phyloP scores from a whole-genome alignment of 192 early-diverging fungal genomes.

The Backusella tuberculispora region DNA sequence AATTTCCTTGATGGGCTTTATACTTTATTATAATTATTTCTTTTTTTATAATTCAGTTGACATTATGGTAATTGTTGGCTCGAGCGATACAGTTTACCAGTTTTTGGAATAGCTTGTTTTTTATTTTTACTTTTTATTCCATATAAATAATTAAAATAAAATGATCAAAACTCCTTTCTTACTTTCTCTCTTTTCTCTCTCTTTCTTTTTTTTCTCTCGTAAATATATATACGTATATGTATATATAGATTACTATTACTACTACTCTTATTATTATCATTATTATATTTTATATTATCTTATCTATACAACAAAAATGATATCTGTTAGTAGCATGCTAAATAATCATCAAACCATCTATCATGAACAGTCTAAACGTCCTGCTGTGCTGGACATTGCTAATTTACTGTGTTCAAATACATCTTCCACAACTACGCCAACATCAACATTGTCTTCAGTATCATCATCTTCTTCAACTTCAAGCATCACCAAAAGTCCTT shows the following conservation, averaged over 20 bases:
- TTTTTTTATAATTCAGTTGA: conserved; percentile 2
- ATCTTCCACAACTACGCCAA: not conserved
- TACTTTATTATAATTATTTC: not conserved
- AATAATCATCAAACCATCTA: not conserved
- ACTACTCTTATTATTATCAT: not conserved
- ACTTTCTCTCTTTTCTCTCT: not conserved
- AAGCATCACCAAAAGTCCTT: conserved; percentile 17
- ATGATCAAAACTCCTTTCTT: not conserved
- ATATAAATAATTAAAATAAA: not conserved
- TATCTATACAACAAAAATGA: not conserved
- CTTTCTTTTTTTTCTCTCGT: not conserved
- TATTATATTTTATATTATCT: not conserved
- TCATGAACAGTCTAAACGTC: not conserved
- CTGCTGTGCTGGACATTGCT: conserved; percentile 4
- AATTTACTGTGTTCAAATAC: not conserved
- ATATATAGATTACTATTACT: not conserved
- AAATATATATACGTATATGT: not conserved
- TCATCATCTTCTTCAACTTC: not conserved
- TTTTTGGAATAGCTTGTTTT: conserved; percentile 4
- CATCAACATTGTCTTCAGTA: not conserved
- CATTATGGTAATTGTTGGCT: conserved; percentile 6
- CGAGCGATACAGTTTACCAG: conserved; percentile 1
- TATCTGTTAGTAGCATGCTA: conserved; percentile 4
- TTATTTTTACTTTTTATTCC: not conserved
- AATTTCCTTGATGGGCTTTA: conserved; percentile 6